These are phyloP conservation scores for Parastagonospora avenae DNA, from an alignment of 2,329 filamentous ascomycete genomes.

Conservation along the genomic window DNA sequence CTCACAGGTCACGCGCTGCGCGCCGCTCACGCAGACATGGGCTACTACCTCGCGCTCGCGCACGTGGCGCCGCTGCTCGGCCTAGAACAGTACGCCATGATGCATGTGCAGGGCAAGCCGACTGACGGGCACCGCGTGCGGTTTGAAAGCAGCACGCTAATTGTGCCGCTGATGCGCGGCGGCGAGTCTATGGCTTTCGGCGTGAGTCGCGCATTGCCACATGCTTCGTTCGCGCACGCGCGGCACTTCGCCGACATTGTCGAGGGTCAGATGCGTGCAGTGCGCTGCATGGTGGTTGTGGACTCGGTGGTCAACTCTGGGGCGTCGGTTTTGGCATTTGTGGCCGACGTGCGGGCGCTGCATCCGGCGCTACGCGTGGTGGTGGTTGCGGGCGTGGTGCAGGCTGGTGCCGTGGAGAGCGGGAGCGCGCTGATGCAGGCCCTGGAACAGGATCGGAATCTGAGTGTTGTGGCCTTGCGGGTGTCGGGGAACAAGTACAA, in stretches of 20 bases:
- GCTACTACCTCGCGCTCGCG: no score
- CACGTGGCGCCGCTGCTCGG: no score
- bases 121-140: conserved; percentile 55
- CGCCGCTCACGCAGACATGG: no score
- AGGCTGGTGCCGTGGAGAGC: conserved; percentile 43
- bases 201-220: conserved; percentile 59
- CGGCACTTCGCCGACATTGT: conserved; percentile 31
- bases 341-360: conserved; percentile 52
- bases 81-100: conserved; percentile 55
- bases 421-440: neutral
- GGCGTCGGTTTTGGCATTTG: conserved; percentile 55
- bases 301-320: conserved; percentile 68
- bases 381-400: conserved; percentile 62
- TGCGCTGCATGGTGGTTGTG: conserved; percentile 57
- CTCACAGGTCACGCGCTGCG: no score
- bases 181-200: conserved; percentile 67
- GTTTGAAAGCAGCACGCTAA: conserved; percentile 57
- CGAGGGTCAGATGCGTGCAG: conserved; percentile 51
- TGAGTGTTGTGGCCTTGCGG: conserved; percentile 57
- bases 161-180: conserved; percentile 67
- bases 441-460: conserved; percentile 3
- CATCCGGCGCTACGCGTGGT: conserved; percentile 54
- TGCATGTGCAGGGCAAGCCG: conserved; percentile 57
- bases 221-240: conserved; percentile 59
- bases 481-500: conserved; percentile 63